Conservation (phyloP, 805 yeast species). For the Peterozyma xylosa region DNA sequence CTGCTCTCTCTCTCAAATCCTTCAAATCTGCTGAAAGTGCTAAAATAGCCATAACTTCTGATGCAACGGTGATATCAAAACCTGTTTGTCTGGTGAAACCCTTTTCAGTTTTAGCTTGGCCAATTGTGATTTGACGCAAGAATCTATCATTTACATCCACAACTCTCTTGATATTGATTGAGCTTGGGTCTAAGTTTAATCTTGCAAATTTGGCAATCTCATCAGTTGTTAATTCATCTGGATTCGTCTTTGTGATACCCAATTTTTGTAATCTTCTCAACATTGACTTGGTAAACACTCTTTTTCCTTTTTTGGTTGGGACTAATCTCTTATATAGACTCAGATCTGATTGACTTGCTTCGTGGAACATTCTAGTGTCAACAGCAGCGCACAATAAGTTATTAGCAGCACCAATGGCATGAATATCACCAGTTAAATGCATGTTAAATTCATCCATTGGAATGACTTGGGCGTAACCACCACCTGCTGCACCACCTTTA, state of each 20-base stretch:
- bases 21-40: constrained; percentile 65
- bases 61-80: constrained; percentile 79
- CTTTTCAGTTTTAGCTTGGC: constrained; percentile 76
- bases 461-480: constrained; percentile 81
- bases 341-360: constrained; percentile 63
- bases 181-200: constrained; percentile 69
- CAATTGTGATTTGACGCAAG: constrained; percentile 70
- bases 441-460: constrained; percentile 87
- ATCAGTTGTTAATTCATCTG: constrained; percentile 64
- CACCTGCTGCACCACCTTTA: constrained; percentile 90
- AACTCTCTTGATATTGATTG: constrained; percentile 78
- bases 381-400: constrained; percentile 79
- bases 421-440: constrained; percentile 84
- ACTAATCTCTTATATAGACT: constrained; percentile 70
- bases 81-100: constrained; percentile 70
- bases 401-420: constrained; percentile 78
- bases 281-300: constrained; percentile 65
- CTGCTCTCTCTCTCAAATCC: constrained; percentile 70
- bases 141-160: constrained; percentile 81
- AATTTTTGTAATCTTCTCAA: constrained; percentile 57
- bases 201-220: constrained; percentile 60
- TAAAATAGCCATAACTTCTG: constrained; percentile 80
- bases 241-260: constrained; percentile 63
- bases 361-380: constrained; percentile 83
- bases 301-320: constrained; percentile 64